These are phyloP conservation scores for Ascochyta pisi DNA, from an alignment of 2,329 filamentous ascomycete species.

Conservation along the genomic window DNA sequence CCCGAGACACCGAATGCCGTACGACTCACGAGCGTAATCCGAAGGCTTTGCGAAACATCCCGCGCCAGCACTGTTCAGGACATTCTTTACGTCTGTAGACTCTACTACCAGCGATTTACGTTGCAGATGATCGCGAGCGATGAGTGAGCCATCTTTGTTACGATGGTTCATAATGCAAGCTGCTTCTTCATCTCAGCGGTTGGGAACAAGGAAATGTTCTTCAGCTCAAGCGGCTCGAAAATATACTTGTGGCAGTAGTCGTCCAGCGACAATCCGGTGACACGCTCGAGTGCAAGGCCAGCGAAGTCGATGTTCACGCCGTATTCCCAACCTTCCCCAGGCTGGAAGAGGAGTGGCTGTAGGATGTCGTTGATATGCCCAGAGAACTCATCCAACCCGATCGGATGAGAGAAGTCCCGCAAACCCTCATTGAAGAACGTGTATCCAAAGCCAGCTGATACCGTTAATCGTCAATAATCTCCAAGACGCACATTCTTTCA, in stretches of 20 bases:
- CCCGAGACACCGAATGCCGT: conserved; percentile 1
- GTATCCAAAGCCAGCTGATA: conserved; percentile 55
- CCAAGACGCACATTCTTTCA: neutral
- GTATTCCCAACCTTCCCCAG: conserved; percentile 67
- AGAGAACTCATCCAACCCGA: conserved; percentile 66
- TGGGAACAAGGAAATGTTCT: conserved; percentile 64
- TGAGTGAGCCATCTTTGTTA: conserved; percentile 50
- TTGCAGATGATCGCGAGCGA: conserved; percentile 58
- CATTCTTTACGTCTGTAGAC: conserved; percentile 49
- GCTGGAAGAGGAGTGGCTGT: conserved; percentile 65
- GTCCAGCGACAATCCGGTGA: conserved; percentile 52
- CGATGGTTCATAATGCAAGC: conserved; percentile 64
- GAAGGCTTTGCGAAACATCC: conserved; percentile 65
- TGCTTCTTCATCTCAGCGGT: conserved; percentile 61
- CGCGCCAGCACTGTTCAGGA: conserved; percentile 66
- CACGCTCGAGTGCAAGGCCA: conserved; percentile 54
- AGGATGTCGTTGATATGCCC: conserved; percentile 60
- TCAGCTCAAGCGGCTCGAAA: conserved; percentile 52
- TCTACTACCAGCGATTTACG: conserved; percentile 56
- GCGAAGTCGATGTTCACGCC: conserved; percentile 56
- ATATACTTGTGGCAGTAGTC: conserved; percentile 55
- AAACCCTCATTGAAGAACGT: conserved; percentile 56
- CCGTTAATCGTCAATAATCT: neutral
- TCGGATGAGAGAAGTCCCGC: conserved; percentile 55
- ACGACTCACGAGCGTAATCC: conserved; percentile 64